Evolutionary conservation across 108 stramenopile genomes (phyloP).

Genomic region (Fistulifera pelliculosa): DNA sequence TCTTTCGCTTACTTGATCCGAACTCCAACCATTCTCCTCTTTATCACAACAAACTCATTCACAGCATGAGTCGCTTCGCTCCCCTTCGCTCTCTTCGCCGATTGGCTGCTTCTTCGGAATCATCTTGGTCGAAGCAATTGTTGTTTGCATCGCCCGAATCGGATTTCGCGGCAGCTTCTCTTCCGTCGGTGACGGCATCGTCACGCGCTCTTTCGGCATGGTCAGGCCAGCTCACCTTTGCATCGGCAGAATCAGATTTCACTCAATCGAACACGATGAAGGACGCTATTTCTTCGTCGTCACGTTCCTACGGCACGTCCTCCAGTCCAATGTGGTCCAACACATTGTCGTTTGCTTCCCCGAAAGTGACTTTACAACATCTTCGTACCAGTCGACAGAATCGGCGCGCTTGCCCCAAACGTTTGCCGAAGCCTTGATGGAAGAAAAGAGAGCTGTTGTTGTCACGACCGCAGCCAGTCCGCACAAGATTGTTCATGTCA

Average conservation of each 20-base stretch:
- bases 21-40: no score
- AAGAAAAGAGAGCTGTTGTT: constrained; percentile 6
- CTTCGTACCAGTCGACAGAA: neutral
- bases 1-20: no score
- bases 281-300: no score
- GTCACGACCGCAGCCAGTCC: constrained; percentile 7
- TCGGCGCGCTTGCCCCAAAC: neutral
- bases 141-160: constrained; percentile 12
- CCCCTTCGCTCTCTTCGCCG: no score
- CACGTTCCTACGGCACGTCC: no score
- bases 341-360: constrained; percentile 1
- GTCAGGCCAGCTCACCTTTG: neutral
- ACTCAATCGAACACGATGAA: no score
- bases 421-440: constrained; percentile 3
- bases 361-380: neutral
- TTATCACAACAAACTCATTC: no score
- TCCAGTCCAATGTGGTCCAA: neutral
- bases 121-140: constrained; percentile 7
- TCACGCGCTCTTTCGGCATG: neutral
- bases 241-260: no score
- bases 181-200: neutral
- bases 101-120: neutral
- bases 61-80: no score
- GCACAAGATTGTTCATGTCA: constrained; percentile 10
- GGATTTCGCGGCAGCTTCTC: constrained; percentile 1